phyloP scores from a whole-genome alignment of 768 basidiomycete species.

The Calocybe gangraenosa region DNA sequence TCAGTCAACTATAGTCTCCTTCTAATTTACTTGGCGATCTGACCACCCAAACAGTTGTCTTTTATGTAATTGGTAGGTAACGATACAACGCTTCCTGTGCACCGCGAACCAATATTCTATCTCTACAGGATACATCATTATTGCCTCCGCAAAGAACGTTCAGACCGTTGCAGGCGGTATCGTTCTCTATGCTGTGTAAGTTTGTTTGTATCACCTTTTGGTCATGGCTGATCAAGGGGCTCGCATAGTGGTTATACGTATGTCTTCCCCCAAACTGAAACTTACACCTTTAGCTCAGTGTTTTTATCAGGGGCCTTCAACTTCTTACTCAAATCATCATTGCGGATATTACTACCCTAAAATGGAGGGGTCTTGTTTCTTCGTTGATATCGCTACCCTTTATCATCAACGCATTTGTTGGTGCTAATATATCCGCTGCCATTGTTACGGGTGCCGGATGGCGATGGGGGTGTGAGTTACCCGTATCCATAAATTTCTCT shows the following conservation, averaged over 20 bases:
- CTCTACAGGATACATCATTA: conserved; percentile 42
- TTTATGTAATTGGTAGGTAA: conserved; percentile 54
- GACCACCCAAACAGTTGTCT: conserved; percentile 32
- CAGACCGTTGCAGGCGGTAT: conserved; percentile 49
- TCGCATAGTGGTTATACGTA: conserved; percentile 55
- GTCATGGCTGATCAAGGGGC: conserved; percentile 18
- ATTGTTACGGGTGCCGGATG: conserved; percentile 36
- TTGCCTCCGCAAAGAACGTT: conserved; percentile 45
- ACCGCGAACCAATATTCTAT: not conserved
- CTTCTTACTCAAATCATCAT: conserved; percentile 61
- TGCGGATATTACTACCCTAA: conserved; percentile 55
- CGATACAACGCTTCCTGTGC: not conserved
- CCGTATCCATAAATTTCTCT: no score
- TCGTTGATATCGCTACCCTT: conserved; percentile 44
- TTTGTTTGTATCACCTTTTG: conserved; percentile 10
- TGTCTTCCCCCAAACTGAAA: conserved; percentile 22
- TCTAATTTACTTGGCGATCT: not conserved
- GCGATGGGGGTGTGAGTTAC: no score
- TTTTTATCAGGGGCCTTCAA: conserved; percentile 47
- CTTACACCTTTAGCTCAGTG: conserved; percentile 7
- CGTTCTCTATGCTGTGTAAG: conserved; percentile 53
- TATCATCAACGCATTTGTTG: conserved; percentile 61
- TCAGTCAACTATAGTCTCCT: conserved; percentile 26
- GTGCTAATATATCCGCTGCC: conserved; percentile 52
- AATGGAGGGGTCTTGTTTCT: conserved; percentile 43